Percentiles rank a stretch among this genome's conserved stretches.
These are phyloP conservation scores for Aspergillus fijiensis DNA, from an alignment of 2,329 filamentous ascomycete species.

Conservation along the genomic window DNA sequence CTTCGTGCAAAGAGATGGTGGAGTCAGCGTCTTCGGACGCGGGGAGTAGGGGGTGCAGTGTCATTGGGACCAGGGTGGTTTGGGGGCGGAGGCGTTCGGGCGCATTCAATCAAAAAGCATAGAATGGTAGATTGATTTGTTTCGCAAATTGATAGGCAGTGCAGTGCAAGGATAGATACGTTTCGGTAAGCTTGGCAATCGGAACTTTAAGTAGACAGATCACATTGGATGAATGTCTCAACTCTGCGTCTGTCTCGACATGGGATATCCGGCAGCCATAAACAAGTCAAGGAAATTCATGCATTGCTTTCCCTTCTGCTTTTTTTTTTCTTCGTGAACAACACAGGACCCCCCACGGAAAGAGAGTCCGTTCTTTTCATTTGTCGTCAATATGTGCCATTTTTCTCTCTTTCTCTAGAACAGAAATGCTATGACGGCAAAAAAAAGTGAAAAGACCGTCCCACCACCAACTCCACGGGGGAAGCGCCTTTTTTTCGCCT, in stretches of 20 bases:
- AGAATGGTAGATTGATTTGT: constrained; percentile 9
- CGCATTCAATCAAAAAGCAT: constrained; percentile 6
- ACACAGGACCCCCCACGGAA: constrained; percentile 28
- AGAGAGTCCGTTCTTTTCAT: constrained; percentile 28
- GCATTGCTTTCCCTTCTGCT: constrained; percentile 35
- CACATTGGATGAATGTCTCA: constrained; percentile 31
- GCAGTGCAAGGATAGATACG: not conserved
- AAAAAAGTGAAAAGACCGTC: constrained; percentile 33
- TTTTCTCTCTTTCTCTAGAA: constrained; percentile 26
- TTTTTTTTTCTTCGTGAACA: constrained; percentile 31
- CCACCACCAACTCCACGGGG: constrained; percentile 39
- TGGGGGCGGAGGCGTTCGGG: constrained; percentile 3
- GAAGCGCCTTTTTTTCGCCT: constrained; percentile 31
- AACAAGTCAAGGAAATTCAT: constrained; percentile 41
- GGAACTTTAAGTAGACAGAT: constrained; percentile 33
- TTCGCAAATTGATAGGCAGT: not conserved
- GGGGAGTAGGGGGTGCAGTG: constrained; percentile 55
- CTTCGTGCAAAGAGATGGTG: constrained; percentile 74
- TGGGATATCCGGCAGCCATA: constrained; percentile 41
- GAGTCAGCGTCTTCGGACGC: constrained; percentile 79
- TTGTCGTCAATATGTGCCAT: constrained; percentile 24
- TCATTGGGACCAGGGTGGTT: not conserved
- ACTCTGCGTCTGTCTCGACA: constrained; percentile 38
- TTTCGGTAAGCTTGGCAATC: constrained; percentile 3
- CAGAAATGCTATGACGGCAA: constrained; percentile 31